Percentiles rank a stretch among this genome's conserved stretches.
Evolutionary conservation across 2,329 filamentous ascomycete species (phyloP).

Genomic region (Ophiostoma perfectum): DNA sequence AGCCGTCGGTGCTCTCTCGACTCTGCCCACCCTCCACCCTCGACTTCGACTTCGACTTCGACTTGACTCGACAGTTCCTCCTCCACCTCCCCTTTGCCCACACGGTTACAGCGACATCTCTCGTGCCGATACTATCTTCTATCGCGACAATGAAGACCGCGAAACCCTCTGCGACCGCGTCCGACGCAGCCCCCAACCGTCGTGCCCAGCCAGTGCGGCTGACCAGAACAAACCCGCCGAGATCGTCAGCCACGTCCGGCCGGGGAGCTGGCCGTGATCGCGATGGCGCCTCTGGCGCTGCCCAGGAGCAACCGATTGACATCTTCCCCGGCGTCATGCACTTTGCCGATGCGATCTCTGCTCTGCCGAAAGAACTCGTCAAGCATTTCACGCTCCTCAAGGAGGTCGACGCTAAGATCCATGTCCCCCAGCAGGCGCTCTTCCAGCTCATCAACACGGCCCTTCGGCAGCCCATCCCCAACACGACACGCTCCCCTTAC

Average conservation of each 20-base stretch:
- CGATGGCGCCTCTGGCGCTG: slow-evolving; percentile 42
- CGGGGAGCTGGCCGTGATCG: slow-evolving; percentile 32
- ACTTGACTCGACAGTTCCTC: not conserved
- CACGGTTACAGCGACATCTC: not conserved
- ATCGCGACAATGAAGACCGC: slow-evolving; percentile 50
- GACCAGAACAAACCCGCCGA: slow-evolving; percentile 51
- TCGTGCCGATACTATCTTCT: not conserved
- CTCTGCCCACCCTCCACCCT: not conserved
- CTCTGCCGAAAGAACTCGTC: slow-evolving; percentile 89
- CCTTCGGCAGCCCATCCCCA: slow-evolving; percentile 46
- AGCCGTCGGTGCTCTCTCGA: not conserved
- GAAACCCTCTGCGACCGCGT: slow-evolving; percentile 41
- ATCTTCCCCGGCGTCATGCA: slow-evolving; percentile 62
- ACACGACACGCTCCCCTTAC: slow-evolving; percentile 39
- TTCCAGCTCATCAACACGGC: slow-evolving; percentile 67
- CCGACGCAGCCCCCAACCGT: slow-evolving; percentile 41
- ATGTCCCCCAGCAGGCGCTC: slow-evolving; percentile 77
- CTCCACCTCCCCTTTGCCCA: not conserved
- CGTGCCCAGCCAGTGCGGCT: slow-evolving; percentile 29
- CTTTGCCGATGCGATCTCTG: slow-evolving; percentile 88
- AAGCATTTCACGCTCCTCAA: slow-evolving; percentile 93
- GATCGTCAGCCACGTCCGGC: slow-evolving; percentile 44
- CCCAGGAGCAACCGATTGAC: slow-evolving; percentile 56
- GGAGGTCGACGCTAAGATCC: slow-evolving; percentile 96
- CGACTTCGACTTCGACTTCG: not conserved